Evolutionary conservation across 2,329 filamentous ascomycete species (phyloP).

Genomic region (Alternaria atra): DNA sequence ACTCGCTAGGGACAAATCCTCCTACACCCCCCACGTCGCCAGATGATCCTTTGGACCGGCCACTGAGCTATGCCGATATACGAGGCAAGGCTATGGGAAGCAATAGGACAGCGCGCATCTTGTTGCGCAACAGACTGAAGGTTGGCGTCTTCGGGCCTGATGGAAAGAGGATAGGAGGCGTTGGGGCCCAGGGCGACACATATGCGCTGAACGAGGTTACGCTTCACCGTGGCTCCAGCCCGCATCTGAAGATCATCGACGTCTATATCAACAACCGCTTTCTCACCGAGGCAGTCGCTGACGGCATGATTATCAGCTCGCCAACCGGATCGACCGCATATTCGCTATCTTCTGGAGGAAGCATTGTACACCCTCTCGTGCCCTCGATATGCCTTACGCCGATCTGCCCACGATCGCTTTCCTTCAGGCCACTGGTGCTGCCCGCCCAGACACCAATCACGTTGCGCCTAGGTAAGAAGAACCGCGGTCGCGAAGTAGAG

Average conservation of each 20-base stretch:
- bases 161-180: conserved; percentile 60
- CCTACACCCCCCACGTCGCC: conserved; percentile 75
- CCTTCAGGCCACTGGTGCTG: conserved; percentile 89
- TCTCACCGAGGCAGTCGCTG: conserved; percentile 91
- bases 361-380: conserved; percentile 93
- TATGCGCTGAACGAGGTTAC: conserved; percentile 95
- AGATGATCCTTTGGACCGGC: conserved; percentile 45
- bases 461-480: conserved; percentile 75
- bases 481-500: conserved; percentile 59
- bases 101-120: conserved; percentile 77
- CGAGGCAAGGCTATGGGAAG: conserved; percentile 83
- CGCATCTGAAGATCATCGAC: conserved; percentile 90
- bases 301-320: conserved; percentile 93
- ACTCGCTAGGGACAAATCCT: conserved; percentile 73
- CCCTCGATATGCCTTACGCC: conserved; percentile 89
- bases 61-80: conserved; percentile 71
- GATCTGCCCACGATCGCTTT: conserved; percentile 90
- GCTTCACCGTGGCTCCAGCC: conserved; percentile 87
- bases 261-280: conserved; percentile 90
- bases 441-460: conserved; percentile 86
- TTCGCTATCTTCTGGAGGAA: conserved; percentile 89
- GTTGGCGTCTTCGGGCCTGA: conserved; percentile 82
- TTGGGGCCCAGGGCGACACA: conserved; percentile 52
- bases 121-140: conserved; percentile 86
- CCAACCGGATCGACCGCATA: conserved; percentile 97